Conservation (phyloP, 1,139 yeast genomes). For the Pichia sp. region DNA sequence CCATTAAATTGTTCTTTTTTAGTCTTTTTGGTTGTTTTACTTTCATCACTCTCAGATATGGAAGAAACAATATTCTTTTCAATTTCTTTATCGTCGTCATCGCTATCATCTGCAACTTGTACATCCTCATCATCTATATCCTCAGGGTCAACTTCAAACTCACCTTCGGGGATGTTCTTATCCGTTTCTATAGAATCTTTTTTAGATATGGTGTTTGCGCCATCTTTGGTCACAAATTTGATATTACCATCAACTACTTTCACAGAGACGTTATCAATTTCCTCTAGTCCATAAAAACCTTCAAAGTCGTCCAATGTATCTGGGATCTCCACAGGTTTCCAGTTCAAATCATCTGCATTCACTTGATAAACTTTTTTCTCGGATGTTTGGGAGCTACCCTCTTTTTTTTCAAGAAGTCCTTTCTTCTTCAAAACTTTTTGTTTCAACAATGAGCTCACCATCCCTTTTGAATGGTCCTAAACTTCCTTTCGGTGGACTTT, state of each 20-base stretch:
- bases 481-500: too few relatives aligned
- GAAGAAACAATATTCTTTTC: not conserved
- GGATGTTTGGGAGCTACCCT: not conserved
- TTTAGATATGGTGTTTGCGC: constrained; percentile 26
- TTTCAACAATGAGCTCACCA: constrained; percentile 1
- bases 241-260: constrained; percentile 62
- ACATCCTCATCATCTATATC: constrained; percentile 18
- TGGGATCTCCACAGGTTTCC: constrained; percentile 83
- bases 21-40: not conserved
- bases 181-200: constrained; percentile 24
- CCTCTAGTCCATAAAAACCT: constrained; percentile 90
- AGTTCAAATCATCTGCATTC: constrained; percentile 49
- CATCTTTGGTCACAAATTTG: constrained; percentile 54
- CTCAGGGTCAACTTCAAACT: constrained; percentile 27
- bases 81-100: constrained; percentile 9
- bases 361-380: constrained; percentile 29
- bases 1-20: too few relatives aligned
- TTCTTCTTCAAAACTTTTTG: constrained; percentile 15
- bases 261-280: constrained; percentile 87
- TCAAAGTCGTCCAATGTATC: constrained; percentile 82
- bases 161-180: constrained; percentile 24
- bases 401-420: constrained; percentile 5
- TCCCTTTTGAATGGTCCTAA: not conserved
- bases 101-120: constrained; percentile 17
- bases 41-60: not conserved